phyloP scores from a whole-genome alignment of 2,329 filamentous ascomycete species.

The Didymella segeticola region DNA sequence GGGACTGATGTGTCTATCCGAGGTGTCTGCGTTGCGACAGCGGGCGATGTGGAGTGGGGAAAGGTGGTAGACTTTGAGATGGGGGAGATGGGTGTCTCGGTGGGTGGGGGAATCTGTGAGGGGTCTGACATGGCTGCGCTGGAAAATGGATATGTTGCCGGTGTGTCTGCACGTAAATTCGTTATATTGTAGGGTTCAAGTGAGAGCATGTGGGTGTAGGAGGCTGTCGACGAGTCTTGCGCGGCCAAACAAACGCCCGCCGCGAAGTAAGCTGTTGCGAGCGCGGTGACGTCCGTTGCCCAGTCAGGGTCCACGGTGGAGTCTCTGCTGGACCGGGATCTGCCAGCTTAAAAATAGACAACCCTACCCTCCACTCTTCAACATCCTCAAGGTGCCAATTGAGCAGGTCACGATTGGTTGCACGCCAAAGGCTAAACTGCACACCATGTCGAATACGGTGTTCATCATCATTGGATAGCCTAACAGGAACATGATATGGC shows the following conservation, averaged over 20 bases:
- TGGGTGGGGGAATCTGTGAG: slow-evolving; percentile 27
- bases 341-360: slow-evolving; percentile 13
- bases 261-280: slow-evolving; percentile 23
- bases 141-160: neutral
- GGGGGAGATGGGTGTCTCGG: slow-evolving; percentile 31
- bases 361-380: neutral
- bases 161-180: neutral
- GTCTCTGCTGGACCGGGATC: slow-evolving; percentile 13
- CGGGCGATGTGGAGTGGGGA: slow-evolving; percentile 34
- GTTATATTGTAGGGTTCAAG: neutral
- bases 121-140: slow-evolving; percentile 15
- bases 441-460: too few relatives aligned
- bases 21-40: slow-evolving; percentile 35
- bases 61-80: slow-evolving; percentile 29
- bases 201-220: too few relatives aligned
- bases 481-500: too few relatives aligned
- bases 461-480: too few relatives aligned
- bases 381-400: neutral
- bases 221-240: neutral
- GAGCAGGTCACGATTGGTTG: neutral
- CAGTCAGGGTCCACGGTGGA: slow-evolving; percentile 25
- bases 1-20: slow-evolving; percentile 49
- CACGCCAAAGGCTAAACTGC: too few relatives aligned
- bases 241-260: slow-evolving; percentile 22
- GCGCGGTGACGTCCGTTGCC: slow-evolving; percentile 19